Evolutionary conservation across 2,329 filamentous ascomycete genomes (phyloP).

Genomic region (Hypoxylon rubiginosum): DNA sequence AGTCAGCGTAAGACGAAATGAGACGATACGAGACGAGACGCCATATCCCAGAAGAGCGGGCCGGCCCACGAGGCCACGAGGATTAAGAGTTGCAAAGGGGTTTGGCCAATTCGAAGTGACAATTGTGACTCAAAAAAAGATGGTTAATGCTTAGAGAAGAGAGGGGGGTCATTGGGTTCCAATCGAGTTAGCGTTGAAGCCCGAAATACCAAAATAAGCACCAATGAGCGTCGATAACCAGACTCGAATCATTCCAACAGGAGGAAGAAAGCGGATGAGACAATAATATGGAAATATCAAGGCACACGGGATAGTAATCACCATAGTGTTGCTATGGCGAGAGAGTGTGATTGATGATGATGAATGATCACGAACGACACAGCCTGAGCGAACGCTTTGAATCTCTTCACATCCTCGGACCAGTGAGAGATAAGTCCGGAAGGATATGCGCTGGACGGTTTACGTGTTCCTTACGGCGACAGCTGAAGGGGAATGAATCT

Average conservation of each 20-base stretch:
- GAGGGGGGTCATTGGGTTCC: slow-evolving; percentile 40
- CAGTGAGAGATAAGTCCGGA: slow-evolving; percentile 28
- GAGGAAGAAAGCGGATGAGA: slow-evolving; percentile 27
- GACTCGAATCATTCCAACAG: slow-evolving; percentile 26
- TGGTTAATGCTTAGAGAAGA: slow-evolving; percentile 15
- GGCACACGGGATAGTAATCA: slow-evolving; percentile 5
- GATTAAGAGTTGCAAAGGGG: slow-evolving; percentile 22
- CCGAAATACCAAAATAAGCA: slow-evolving; percentile 39
- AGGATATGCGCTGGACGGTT: slow-evolving; percentile 39
- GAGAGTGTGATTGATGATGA: slow-evolving; percentile 38
- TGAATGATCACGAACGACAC: slow-evolving; percentile 22
- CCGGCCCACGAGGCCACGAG: slow-evolving; percentile 43
- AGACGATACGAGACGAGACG: slow-evolving; percentile 41
- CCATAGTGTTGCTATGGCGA: slow-evolving; percentile 37
- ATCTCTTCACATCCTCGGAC: slow-evolving; percentile 9
- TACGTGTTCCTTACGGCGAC: slow-evolving; percentile 30
- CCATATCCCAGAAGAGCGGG: slow-evolving; percentile 41
- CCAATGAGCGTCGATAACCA: slow-evolving; percentile 33
- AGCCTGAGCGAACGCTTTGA: slow-evolving; percentile 15
- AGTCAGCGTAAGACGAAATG: slow-evolving; percentile 14
- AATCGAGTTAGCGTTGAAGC: slow-evolving; percentile 44
- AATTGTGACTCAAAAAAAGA: slow-evolving; percentile 35
- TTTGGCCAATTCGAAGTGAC: slow-evolving; percentile 36
- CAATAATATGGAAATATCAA: slow-evolving; percentile 27
- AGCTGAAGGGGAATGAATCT: slow-evolving; percentile 19